Evolutionary conservation across 140 eudicot species (phyloP).

Genomic region (Ambrosia hybrid): DNA sequence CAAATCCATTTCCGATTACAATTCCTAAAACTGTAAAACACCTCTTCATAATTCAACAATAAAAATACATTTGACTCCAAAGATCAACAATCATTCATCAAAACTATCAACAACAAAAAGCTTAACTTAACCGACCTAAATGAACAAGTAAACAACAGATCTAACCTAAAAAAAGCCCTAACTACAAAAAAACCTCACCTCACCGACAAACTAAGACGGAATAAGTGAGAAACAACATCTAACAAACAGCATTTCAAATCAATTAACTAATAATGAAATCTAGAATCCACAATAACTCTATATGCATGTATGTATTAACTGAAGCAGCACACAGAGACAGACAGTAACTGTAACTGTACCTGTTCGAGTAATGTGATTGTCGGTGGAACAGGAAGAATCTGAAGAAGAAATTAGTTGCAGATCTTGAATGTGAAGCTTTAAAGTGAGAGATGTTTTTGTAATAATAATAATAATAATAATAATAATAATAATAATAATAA

Average conservation of each 20-base stretch:
- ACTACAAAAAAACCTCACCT: constrained; percentile 3
- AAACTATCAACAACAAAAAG: background rate
- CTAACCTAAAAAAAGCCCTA: constrained; percentile 33
- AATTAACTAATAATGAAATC: constrained; percentile 12
- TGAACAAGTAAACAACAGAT: constrained; percentile 35
- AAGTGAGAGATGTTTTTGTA: constrained; percentile 9
- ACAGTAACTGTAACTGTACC: constrained; percentile 13
- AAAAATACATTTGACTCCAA: constrained; percentile 11
- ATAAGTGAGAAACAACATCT: no score
- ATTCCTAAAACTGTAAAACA: no score
- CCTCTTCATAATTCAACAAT: no score
- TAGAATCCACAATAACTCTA: constrained; percentile 4
- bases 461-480: background rate
- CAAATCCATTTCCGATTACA: background rate
- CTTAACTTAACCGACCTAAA: background rate
- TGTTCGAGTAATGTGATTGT: constrained; percentile 15
- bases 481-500: no score
- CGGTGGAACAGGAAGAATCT: background rate
- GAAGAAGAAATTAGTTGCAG: background rate
- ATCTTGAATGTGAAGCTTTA: constrained; percentile 21
- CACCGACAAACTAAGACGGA: constrained; percentile 13
- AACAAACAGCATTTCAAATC: constrained; percentile 10
- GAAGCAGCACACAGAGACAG: constrained; percentile 14
- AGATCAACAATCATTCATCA: constrained; percentile 20
- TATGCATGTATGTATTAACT: constrained; percentile 26